Evolutionary conservation across 2,329 filamentous ascomycete genomes (phyloP).

Genomic region (Teratosphaeria pseudoeucalypti): DNA sequence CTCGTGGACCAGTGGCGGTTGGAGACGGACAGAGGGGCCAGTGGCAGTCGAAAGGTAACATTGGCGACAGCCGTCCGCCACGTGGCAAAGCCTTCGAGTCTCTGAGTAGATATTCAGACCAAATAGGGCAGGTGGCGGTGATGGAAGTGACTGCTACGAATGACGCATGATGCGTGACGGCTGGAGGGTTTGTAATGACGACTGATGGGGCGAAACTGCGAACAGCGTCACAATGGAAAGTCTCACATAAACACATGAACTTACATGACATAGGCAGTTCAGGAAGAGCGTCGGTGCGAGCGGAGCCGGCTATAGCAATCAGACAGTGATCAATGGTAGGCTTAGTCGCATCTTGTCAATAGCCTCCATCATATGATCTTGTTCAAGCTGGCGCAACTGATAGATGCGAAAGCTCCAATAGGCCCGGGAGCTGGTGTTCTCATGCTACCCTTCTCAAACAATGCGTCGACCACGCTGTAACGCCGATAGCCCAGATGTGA

Average conservation of each 20-base stretch:
- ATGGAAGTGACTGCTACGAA: no score
- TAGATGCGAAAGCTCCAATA: slow-evolving; percentile 24
- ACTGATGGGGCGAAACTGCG: no score
- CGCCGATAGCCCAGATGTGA: slow-evolving; percentile 6
- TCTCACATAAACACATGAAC: not conserved
- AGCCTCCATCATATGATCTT: slow-evolving; percentile 28
- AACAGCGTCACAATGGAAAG: no score
- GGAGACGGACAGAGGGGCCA: no score
- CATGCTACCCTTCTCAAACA: slow-evolving; percentile 13
- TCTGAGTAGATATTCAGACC: no score
- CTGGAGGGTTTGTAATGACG: no score
- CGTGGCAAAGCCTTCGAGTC: no score
- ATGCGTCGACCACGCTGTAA: not conserved
- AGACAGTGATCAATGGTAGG: slow-evolving; percentile 28
- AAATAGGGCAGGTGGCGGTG: no score
- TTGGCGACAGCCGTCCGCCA: no score
- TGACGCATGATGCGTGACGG: no score
- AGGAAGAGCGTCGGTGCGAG: not conserved
- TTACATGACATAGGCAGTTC: not conserved
- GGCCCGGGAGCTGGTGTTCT: slow-evolving; percentile 21
- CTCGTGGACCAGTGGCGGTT: no score
- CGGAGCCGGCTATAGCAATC: slow-evolving; percentile 8
- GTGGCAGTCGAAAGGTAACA: no score
- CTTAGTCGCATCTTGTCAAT: slow-evolving; percentile 21
- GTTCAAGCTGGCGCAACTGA: slow-evolving; percentile 18